A percentile compares a stretch with the other conserved stretches of the same genome.
phyloP scores from a whole-genome alignment of 306 rosid species.

The Arachis stenosperma region DNA sequence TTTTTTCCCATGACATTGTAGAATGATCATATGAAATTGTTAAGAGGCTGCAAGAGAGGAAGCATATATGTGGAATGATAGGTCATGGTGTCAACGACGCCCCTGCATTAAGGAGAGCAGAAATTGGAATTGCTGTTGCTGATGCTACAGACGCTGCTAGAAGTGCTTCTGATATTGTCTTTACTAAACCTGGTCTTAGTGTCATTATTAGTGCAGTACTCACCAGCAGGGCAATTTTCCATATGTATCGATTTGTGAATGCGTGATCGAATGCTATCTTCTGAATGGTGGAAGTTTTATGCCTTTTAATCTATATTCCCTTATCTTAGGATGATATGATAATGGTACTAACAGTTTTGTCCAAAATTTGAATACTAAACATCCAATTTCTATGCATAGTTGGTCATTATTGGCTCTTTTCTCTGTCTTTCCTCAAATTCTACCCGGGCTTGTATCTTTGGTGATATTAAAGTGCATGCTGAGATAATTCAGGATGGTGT shows the following conservation, averaged over 20 bases:
- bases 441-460: slow-evolving; percentile 91
- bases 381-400: slow-evolving; percentile 53
- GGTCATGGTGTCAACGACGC: slow-evolving; percentile 99
- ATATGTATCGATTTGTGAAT: slow-evolving; percentile 31
- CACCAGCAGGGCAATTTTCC: not conserved
- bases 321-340: slow-evolving; percentile 27
- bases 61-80: slow-evolving; percentile 99
- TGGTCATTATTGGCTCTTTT: slow-evolving; percentile 82
- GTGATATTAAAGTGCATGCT: slow-evolving; percentile 75
- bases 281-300: slow-evolving; percentile 22
- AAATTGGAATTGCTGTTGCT: slow-evolving; percentile 98
- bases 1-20: slow-evolving; percentile 41
- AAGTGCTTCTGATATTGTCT: no score
- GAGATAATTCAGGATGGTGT: slow-evolving; percentile 87
- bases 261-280: slow-evolving; percentile 21
- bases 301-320: slow-evolving; percentile 28
- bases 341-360: slow-evolving; percentile 21
- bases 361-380: slow-evolving; percentile 38
- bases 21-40: slow-evolving; percentile 99
- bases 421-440: slow-evolving; percentile 69
- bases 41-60: slow-evolving; percentile 87
- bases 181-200: no score
- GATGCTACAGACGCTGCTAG: slow-evolving; percentile 94
- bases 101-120: slow-evolving; percentile 94
- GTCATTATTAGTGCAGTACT: no score